Evolutionary conservation across 1,284 basidiomycete species (phyloP), one percentile per base, ranked within the genome.

Genomic region (Phenoliferia sp.): DNA sequence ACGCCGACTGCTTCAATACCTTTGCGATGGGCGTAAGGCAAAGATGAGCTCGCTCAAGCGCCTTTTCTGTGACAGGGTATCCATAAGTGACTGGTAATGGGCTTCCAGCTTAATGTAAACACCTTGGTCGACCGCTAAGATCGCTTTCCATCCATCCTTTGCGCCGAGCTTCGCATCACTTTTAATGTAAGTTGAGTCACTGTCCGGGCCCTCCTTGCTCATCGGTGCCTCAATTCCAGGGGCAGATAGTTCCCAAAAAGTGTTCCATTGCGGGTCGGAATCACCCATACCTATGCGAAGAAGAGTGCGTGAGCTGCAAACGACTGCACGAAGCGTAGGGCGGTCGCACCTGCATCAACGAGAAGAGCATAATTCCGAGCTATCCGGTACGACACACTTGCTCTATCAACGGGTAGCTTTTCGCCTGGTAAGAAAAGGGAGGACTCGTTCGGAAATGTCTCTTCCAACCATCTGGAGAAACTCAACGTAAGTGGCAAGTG

Each of bases 341-440:
- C 15, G 1, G 22, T 3, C 64, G 22, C 31, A 66, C 64, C 64
- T 9, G 29, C 61, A 1, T n/a, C n/a, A 17, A 69, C 58, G 4
- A 62, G 26, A 19, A 55, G 44, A 0, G 68, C 68, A 29, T 48
- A 69, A 33, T 55, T 62, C 57, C 62, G 64, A 7, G 65, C 65
- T 28, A 64, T 28, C 1, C 3, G 12, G 10, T 59, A n/a, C 7
- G 22, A 48, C 2, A 57, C 28, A 9, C 44, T 35, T 15, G 28
- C 7, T 0, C 22, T 12, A 28, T 64, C 39, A 15, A 69, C 44
- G 7, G 68, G 65, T 3, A 59, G 52, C 5, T 32, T 29, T 0
- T 29, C 4, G 17, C 59, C 59, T 26, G 69, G 69, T 3, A 63
- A 59, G 63, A 65, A 70, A 29, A 70, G 61, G 2, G 63, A 67